Evolutionary conservation across 202 grass and related monocot species (phyloP).

Genomic region (Cymbopogon flexuosus): DNA sequence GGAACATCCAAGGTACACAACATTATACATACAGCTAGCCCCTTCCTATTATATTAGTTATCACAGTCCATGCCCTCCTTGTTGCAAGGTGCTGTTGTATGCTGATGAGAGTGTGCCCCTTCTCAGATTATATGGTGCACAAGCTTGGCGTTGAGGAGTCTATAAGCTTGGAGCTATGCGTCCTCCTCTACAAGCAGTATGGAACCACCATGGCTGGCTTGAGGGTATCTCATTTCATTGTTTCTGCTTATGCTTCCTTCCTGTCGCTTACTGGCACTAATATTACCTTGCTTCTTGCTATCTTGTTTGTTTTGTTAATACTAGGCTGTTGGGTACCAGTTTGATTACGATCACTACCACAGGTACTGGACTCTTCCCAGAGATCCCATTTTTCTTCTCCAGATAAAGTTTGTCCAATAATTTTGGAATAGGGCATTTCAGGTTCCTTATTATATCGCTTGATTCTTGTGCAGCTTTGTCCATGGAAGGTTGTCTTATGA

Average conservation of each 20-base stretch:
- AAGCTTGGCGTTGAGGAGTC: constrained; percentile 58
- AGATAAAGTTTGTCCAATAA: neutral
- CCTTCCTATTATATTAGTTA: neutral
- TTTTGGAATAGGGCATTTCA: neutral
- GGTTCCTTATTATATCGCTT: neutral
- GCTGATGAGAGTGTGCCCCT: neutral
- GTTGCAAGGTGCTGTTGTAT: neutral
- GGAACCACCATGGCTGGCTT: constrained; percentile 91
- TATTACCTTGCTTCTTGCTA: neutral
- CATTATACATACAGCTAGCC: neutral
- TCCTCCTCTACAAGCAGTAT: constrained; percentile 87
- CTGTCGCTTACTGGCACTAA: neutral
- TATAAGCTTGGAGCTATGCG: constrained; percentile 55
- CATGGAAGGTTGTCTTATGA: constrained; percentile 73
- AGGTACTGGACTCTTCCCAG: constrained; percentile 38
- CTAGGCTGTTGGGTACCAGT: constrained; percentile 72
- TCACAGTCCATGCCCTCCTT: neutral
- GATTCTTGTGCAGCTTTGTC: constrained; percentile 56
- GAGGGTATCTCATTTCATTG: constrained; percentile 29
- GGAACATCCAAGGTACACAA: constrained; percentile 67
- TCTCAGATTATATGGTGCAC: constrained; percentile 76
- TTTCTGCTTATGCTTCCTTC: neutral
- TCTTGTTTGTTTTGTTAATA: neutral
- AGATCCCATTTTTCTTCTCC: neutral
- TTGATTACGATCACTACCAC: constrained; percentile 73